Percentiles rank a stretch among this genome's conserved stretches.
Conservation (phyloP, 192 early-diverging fungal species). For the Coemansia furcata region DNA sequence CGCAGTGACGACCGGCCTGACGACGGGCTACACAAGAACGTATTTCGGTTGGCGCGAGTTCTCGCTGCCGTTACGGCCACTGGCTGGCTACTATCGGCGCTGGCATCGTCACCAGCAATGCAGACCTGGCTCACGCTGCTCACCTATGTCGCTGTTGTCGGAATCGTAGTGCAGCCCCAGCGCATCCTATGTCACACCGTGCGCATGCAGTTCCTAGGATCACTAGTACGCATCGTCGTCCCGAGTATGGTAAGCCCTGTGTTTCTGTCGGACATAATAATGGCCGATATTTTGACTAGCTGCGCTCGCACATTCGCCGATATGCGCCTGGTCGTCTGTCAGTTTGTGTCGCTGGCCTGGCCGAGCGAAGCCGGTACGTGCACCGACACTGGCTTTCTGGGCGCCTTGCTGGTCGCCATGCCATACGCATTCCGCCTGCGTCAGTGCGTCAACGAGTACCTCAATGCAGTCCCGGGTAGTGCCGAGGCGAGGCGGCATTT, state of each 20-base stretch:
- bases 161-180: conserved; percentile 30
- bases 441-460: conserved; percentile 53
- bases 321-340: conserved; percentile 58
- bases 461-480: conserved; percentile 19
- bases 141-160: conserved; percentile 25
- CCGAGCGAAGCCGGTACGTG: conserved; percentile 6
- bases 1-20: neutral
- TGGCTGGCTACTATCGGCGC: conserved; percentile 29
- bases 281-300: conserved; percentile 94
- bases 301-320: conserved; percentile 90
- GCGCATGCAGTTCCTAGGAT: conserved; percentile 36
- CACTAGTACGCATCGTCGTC: conserved; percentile 37
- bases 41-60: conserved; percentile 23
- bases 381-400: conserved; percentile 17
- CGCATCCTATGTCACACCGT: conserved; percentile 27
- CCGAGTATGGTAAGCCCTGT: conserved; percentile 53
- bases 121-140: conserved; percentile 28
- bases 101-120: conserved; percentile 4
- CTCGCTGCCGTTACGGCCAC: conserved; percentile 12
- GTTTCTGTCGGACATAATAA: conserved; percentile 74
- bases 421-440: conserved; percentile 52
- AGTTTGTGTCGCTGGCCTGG: conserved; percentile 55
- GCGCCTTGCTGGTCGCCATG: conserved; percentile 28
- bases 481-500: conserved; percentile 65
- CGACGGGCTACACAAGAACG: conserved; percentile 14